A percentile compares a stretch with the other conserved stretches of the same genome.
These are phyloP conservation scores for Penicillium fimorum DNA, from an alignment of 495 filamentous ascomycete species.

Conservation along the genomic window DNA sequence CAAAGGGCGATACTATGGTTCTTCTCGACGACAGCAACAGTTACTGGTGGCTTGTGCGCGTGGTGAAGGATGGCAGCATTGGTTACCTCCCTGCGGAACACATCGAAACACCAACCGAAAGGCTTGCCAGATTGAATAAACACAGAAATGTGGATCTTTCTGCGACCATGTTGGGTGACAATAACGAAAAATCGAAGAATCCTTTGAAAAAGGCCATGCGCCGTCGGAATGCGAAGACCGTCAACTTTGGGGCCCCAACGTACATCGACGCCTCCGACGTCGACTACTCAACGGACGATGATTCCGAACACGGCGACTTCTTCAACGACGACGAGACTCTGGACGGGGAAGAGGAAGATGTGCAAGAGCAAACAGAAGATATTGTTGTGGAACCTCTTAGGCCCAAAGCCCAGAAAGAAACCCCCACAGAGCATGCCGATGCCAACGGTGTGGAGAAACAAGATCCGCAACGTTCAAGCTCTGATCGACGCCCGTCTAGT, in stretches of 20 bases:
- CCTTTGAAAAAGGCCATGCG: constrained; percentile 87
- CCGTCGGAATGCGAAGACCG: constrained; percentile 81
- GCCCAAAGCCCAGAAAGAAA: constrained; percentile 41
- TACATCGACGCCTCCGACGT: constrained; percentile 89
- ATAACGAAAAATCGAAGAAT: constrained; percentile 83
- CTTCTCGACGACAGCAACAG: constrained; percentile 99
- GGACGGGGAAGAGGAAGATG: constrained; percentile 43
- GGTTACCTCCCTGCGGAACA: constrained; percentile 97
- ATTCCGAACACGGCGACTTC: constrained; percentile 56
- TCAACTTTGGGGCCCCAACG: constrained; percentile 81
- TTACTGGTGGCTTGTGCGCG: constrained; percentile 98
- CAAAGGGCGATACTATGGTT: constrained; percentile 99
- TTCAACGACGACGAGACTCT: constrained; percentile 53
- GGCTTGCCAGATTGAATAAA: constrained; percentile 91
- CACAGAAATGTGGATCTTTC: constrained; percentile 97
- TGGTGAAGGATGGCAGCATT: constrained; percentile 96
- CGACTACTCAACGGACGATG: constrained; percentile 89
- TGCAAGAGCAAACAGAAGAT: constrained; percentile 38
- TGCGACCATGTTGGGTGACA: constrained; percentile 90
- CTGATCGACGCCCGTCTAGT: constrained; percentile 52
- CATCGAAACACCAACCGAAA: constrained; percentile 96
- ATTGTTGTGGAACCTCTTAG: constrained; percentile 50
- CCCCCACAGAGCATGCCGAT: constrained; percentile 32
- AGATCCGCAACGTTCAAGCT: constrained; percentile 30
- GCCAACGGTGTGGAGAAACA: constrained; percentile 25